Evolutionary conservation across 1,139 yeast species (phyloP).

Genomic region (Nakaseomyces kungkrabaensis): DNA sequence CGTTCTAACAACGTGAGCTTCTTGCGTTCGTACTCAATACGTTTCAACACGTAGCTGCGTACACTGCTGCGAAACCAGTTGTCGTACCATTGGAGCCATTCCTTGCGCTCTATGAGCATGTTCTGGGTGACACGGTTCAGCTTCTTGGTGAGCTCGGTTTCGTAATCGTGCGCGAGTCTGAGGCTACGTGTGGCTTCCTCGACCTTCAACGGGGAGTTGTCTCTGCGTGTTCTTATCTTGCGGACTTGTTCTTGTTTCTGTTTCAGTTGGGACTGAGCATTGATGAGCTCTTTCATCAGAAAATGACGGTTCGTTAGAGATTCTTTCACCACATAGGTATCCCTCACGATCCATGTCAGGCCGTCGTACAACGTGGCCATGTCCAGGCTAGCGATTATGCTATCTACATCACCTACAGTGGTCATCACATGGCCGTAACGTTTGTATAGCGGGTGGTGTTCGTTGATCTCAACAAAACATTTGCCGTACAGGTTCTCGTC

Average conservation of each 20-base stretch:
- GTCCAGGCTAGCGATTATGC: conserved; percentile 64
- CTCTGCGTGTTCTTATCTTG: conserved; percentile 61
- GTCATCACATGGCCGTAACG: conserved; percentile 61
- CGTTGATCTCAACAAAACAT: conserved; percentile 40
- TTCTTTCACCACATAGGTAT: conserved; percentile 83
- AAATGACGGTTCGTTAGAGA: conserved; percentile 86
- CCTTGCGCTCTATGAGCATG: conserved; percentile 64
- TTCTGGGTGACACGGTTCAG: conserved; percentile 78
- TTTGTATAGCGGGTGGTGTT: conserved; percentile 60
- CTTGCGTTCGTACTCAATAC: conserved; percentile 80
- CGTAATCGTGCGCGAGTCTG: conserved; percentile 71
- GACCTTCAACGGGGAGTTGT: conserved; percentile 77
- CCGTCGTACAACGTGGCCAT: conserved; percentile 75
- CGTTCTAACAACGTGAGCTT: conserved; percentile 67
- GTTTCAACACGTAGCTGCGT: conserved; percentile 53
- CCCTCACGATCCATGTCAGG: conserved; percentile 51
- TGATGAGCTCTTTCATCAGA: conserved; percentile 75
- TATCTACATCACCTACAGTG: conserved; percentile 65
- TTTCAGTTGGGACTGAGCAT: conserved; percentile 68
- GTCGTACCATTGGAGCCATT: conserved; percentile 44
- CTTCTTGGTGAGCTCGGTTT: conserved; percentile 63
- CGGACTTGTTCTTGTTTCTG: conserved; percentile 66
- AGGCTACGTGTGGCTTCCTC: conserved; percentile 80
- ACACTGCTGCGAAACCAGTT: conserved; percentile 44
- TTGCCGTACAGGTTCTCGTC: conserved; percentile 58